These are phyloP conservation scores for Pisolithus albus DNA, from an alignment of 768 basidiomycete genomes.

Conservation along the genomic window DNA sequence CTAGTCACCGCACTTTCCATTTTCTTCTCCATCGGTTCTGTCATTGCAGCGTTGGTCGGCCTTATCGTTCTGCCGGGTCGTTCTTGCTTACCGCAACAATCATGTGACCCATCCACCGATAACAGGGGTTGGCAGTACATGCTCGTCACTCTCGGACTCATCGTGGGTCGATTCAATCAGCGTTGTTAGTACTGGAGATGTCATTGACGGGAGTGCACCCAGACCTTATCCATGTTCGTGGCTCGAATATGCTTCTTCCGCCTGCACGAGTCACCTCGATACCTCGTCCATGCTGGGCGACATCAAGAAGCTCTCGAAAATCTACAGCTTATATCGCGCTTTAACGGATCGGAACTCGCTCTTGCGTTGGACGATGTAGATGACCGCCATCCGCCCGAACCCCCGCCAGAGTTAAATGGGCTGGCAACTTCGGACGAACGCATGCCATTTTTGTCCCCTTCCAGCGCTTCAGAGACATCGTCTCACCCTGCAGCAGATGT, in stretches of 20 bases:
- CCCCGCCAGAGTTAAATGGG: constrained; percentile 10
- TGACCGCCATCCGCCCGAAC: constrained; percentile 30
- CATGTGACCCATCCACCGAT: constrained; percentile 59
- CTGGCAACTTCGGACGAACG: constrained; percentile 17
- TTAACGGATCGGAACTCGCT: constrained; percentile 70
- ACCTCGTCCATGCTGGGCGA: constrained; percentile 83
- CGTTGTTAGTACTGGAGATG: neutral
- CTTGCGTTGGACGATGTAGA: constrained; percentile 69
- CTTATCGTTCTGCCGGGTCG: constrained; percentile 71
- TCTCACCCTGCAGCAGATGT: constrained; percentile 12
- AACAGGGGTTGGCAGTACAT: constrained; percentile 91
- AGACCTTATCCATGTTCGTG: constrained; percentile 87
- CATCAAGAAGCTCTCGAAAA: constrained; percentile 78
- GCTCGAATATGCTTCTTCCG: constrained; percentile 86
- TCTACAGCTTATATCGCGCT: constrained; percentile 76
- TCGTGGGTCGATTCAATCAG: constrained; percentile 53
- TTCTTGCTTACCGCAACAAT: constrained; percentile 48
- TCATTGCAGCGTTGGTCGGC: constrained; percentile 75
- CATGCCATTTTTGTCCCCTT: constrained; percentile 19
- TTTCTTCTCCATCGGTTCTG: constrained; percentile 94
- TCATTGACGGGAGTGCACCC: constrained; percentile 4
- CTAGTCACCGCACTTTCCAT: constrained; percentile 86
- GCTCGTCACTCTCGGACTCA: constrained; percentile 64
- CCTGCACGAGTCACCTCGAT: constrained; percentile 90
- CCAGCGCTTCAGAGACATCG: constrained; percentile 8